Percentiles rank a stretch among this genome's conserved stretches.
These are phyloP conservation scores for Blumeriella jaapii DNA, from an alignment of 2,329 filamentous ascomycete genomes.

Conservation along the genomic window DNA sequence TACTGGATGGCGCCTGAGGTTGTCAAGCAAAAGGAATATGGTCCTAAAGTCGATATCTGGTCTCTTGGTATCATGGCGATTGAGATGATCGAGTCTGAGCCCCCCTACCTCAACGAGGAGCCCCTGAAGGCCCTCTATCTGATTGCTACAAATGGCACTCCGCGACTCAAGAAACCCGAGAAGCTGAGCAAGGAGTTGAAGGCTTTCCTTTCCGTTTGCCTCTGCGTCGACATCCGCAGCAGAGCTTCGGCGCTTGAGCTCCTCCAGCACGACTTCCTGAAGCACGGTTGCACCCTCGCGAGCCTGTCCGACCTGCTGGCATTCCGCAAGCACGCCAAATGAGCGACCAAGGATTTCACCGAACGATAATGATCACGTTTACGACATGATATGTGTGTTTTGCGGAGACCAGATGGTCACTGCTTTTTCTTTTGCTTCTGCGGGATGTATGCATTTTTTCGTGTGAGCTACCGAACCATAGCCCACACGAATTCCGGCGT, in stretches of 20 bases:
- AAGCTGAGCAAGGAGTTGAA: conserved; percentile 97
- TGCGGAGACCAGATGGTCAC: conserved; percentile 3
- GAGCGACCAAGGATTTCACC: conserved; percentile 18
- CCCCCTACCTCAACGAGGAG: conserved; percentile 95
- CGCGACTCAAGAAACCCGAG: conserved; percentile 93
- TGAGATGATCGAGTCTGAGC: conserved; percentile 98
- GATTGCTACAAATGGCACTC: conserved; percentile 95
- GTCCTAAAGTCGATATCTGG: conserved; percentile 97
- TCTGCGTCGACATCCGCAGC: conserved; percentile 93
- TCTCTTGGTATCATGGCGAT: conserved; percentile 99
- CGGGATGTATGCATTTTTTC: conserved; percentile 16
- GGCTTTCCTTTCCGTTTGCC: conserved; percentile 88
- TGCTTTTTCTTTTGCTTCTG: conserved; percentile 11
- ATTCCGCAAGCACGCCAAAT: conserved; percentile 68
- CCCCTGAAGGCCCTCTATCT: conserved; percentile 94
- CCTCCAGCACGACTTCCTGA: conserved; percentile 84
- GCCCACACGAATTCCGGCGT: conserved; percentile 20
- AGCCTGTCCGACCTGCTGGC: conserved; percentile 80
- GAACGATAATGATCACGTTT: conserved; percentile 8
- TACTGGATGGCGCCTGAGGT: conserved; percentile 99
- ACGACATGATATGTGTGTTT: conserved; percentile 8
- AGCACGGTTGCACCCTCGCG: conserved; percentile 73
- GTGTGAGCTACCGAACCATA: conserved; percentile 12
- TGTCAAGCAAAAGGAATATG: conserved; percentile 98
- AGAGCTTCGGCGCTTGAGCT: conserved; percentile 86